Evolutionary conservation across 306 rosid genomes (phyloP).

Genomic region (barrel medic (Medicago truncatula)): MtrunA17r5.0-ANR NC_053043.1:8231501-8232000

Average conservation of each 20-base stretch:
- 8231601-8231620: conserved; percentile 72
- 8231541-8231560: conserved; percentile 50
- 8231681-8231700: conserved; percentile 27
- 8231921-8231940: conserved; percentile 42
- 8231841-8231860: conserved; percentile 47
- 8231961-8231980: conserved; percentile 39
- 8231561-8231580: conserved; percentile 52
- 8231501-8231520: conserved; percentile 46
- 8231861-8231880: conserved; percentile 57
- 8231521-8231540: conserved; percentile 42
- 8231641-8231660: conserved; percentile 53
- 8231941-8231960: conserved; percentile 48
- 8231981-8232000: conserved; percentile 39
- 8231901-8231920: conserved; percentile 51
- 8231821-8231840: conserved; percentile 56
- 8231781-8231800: conserved; percentile 46
- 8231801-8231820: conserved; percentile 53
- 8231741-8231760: conserved; percentile 36
- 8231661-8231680: conserved; percentile 34
- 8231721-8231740: conserved; percentile 42
- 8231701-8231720: conserved; percentile 44
- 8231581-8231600: conserved; percentile 58
- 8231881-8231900: conserved; percentile 44
- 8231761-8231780: conserved; percentile 53
- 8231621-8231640: conserved; percentile 56